Base-by-base conservation (phyloP, 495 filamentous ascomycete genomes). In the Aspergillus steynii region DNA sequence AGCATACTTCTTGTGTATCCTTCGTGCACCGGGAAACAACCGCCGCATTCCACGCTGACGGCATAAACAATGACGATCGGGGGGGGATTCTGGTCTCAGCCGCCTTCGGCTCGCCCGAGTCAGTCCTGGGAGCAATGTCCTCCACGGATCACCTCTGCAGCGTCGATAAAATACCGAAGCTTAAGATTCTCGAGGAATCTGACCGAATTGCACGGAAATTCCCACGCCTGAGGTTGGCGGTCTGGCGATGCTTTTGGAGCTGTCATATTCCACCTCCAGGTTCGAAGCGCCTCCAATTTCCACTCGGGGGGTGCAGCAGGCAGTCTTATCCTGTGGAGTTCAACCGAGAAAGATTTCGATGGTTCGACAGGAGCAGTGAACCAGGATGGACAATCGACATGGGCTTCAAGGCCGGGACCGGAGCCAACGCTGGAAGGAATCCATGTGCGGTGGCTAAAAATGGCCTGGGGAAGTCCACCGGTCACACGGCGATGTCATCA, bases 31-130 rank as follows among this genome's bases (percentile, higher is more conserved):
- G 50, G 57, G 57, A 53, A 50, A 59, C 25, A 42, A 53, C 49
- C 57, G 57, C 57, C 50, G 49, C 57, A 47, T 59, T 59, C 57
- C 49, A 56, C 29, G 28, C 25, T 53, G 28, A 31, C 51, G 29
- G 37, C 37, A 10, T 42, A 15, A 42, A 42, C 37, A 42, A 42
- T 42, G 37, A 42, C 2, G 37, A 32, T 32, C 37, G 37, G 20
- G 20, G 20, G 20, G 20, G 12, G 12, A 42, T 42, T 12, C 12
- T 8, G 37, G 14, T 42, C 12, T 42, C 37, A 42, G 37, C 37
- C 37, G 12, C 37, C 37, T 10, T 42, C 37, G 12, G 37, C 12
- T 42, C 10, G 37, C 3, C 37, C 37, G 37, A 42, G 37, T 42
- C 37, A 42, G 37, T 42, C 37, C 37, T 8, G 37, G 37, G 37